These are phyloP conservation scores for Ulvella scutata DNA, from an alignment of 139 green algal species.

Conservation along the genomic window DNA sequence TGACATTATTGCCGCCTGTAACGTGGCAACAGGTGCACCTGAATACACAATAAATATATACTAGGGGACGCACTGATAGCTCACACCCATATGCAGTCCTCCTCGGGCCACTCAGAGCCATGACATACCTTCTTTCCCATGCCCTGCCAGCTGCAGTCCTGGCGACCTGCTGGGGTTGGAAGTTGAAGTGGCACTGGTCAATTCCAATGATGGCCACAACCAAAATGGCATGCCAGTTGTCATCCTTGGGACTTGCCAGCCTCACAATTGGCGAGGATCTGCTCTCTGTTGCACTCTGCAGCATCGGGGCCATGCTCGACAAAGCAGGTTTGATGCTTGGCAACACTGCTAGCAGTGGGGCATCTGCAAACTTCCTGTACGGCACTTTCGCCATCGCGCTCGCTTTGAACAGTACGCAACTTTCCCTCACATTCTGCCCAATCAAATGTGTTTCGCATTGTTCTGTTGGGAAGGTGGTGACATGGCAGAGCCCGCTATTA, in stretches of 20 bases:
- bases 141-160: slow-evolving; percentile 44
- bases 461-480: too few relatives aligned
- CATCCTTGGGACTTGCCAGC: background rate
- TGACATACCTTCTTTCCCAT: slow-evolving; percentile 57
- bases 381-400: background rate
- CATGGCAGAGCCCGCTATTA: too few relatives aligned
- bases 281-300: background rate
- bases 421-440: background rate
- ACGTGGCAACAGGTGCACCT: too few relatives aligned
- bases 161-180: slow-evolving; percentile 23
- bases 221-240: background rate
- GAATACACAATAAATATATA: too few relatives aligned
- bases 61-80: too few relatives aligned
- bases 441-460: too few relatives aligned
- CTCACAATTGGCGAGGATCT: background rate
- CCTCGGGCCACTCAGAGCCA: slow-evolving; percentile 50
- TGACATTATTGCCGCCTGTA: too few relatives aligned
- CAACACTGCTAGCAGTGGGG: background rate
- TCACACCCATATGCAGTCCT: slow-evolving; percentile 60
- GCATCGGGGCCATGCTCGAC: background rate
- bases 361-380: background rate
- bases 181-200: slow-evolving; percentile 6
- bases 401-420: background rate
- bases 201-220: background rate
- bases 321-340: background rate